phyloP scores from a whole-genome alignment of 202 grass and related monocot genomes.

The Carex sylvatica region DNA sequence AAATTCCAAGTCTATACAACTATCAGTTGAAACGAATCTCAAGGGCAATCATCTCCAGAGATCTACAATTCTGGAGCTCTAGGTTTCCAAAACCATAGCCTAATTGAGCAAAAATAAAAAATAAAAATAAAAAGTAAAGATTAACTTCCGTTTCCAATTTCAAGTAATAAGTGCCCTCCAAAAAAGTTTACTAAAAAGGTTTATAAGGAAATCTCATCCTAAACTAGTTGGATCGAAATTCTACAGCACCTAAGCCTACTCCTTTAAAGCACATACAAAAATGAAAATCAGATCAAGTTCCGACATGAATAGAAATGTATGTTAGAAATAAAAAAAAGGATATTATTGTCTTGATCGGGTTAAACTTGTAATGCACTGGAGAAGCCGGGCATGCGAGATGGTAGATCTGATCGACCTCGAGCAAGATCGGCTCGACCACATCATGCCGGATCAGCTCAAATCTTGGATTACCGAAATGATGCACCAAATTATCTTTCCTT shows the following conservation, averaged over 20 bases:
- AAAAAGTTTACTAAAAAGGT: neutral
- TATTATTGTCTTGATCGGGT: conserved; percentile 99
- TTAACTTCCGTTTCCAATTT: neutral
- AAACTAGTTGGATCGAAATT: conserved; percentile 15
- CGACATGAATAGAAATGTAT: conserved; percentile 3
- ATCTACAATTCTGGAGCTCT: conserved; percentile 11
- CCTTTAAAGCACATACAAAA: neutral
- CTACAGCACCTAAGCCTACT: neutral
- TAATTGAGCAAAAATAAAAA: neutral
- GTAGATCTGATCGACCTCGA: conserved; percentile 99
- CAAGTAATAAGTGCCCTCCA: neutral
- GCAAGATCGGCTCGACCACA: conserved; percentile 89
- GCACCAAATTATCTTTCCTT: conserved; percentile 79
- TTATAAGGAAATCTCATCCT: neutral
- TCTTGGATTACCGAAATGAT: conserved; percentile 72
- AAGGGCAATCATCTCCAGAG: neutral
- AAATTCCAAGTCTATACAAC: neutral
- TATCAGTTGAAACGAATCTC: neutral
- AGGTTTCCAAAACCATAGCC: neutral
- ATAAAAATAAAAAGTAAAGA: neutral
- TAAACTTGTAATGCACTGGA: conserved; percentile 93
- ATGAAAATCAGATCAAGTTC: conserved; percentile 10
- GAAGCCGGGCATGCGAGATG: conserved; percentile 96
- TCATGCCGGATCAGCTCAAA: conserved; percentile 93
- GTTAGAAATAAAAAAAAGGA: conserved; percentile 50